Evolutionary conservation across 768 basidiomycete species (phyloP).

Genomic region (Mycena olivaceomarginata): DNA sequence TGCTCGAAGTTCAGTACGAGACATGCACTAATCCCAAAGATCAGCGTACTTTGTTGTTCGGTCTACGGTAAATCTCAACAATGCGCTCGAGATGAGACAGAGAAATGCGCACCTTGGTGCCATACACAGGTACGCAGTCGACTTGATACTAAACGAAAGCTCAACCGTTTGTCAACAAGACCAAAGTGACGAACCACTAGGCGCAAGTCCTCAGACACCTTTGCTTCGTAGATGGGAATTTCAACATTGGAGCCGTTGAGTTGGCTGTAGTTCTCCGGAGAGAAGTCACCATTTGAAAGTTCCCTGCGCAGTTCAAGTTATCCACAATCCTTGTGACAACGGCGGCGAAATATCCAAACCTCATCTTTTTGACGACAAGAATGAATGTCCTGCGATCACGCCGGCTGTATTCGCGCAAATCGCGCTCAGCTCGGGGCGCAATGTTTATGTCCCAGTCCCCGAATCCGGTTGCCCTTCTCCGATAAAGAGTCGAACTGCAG

Average conservation of each 20-base stretch:
- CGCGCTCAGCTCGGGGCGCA: slow-evolving; percentile 46
- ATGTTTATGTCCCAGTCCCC: slow-evolving; percentile 64
- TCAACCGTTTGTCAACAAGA: background rate
- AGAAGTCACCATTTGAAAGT: slow-evolving; percentile 70
- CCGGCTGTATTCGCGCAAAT: slow-evolving; percentile 53
- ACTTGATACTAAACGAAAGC: background rate
- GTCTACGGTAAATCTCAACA: background rate
- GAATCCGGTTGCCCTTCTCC: slow-evolving; percentile 30
- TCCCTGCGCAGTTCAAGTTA: slow-evolving; percentile 51
- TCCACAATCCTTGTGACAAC: slow-evolving; percentile 44
- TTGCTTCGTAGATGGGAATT: slow-evolving; percentile 36
- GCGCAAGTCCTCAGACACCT: slow-evolving; percentile 20
- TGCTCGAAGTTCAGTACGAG: background rate
- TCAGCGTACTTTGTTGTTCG: slow-evolving; percentile 25
- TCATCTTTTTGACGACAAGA: slow-evolving; percentile 68
- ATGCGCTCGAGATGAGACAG: background rate
- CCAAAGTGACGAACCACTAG: slow-evolving; percentile 17
- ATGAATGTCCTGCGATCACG: slow-evolving; percentile 58
- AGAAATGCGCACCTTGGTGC: slow-evolving; percentile 7
- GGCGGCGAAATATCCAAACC: slow-evolving; percentile 50
- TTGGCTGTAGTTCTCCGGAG: slow-evolving; percentile 66
- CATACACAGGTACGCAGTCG: slow-evolving; percentile 9
- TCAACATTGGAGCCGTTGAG: slow-evolving; percentile 53
- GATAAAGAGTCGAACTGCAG: slow-evolving; percentile 35
- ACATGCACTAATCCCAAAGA: too few species aligned